Base-by-base conservation (phyloP, 2,329 filamentous ascomycete species). In the Diaporthe sp. region DNA sequence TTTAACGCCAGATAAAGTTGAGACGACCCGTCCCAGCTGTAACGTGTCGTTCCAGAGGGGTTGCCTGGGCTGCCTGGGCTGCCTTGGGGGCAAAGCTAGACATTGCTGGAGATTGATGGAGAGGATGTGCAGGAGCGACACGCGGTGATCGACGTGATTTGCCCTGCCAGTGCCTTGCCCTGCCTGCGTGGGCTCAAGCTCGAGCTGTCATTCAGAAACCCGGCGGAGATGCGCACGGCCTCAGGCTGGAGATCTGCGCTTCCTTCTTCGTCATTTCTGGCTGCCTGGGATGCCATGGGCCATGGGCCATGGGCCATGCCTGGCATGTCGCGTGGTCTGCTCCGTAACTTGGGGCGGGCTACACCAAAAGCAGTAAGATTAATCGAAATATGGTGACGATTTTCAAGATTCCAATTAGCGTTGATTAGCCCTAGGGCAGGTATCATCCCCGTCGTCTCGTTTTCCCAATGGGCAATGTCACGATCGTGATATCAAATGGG, bases 341-440 rank as follows among this genome's bases (percentile, higher is more conserved):
- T 51, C 61, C 61, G 61, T 66, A 50, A 25, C 39, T 15, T 50
- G 30, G 44, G 63, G 12, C 5, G 30, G 63, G 13, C 44, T 66
- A 66, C 44, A 66, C 63, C 63, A n/a, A 22, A 66, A 66, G 63
- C 63, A 66, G 63, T 39, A 51, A 66, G 47, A 66, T 66, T 66
- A 35, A 27, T 66, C 63, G 63, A 66, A 50, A 35, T 50, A 51
- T 51, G 63, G 63, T 51, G 19, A 66, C n/a, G 61, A 66, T 19
- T 66, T 63, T 66, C 61, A 37, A 66, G 44, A 66, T 51, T 35
- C 61, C 44, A 66, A 66, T 51, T 37, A 66, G 61, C 61, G 61
- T 66, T 51, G 27, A 19, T 35, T 50, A 25, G 42, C 42, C 61
- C 42, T 66, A 50, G 27, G 61, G 61, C 61, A 65, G 39, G 13